phyloP scores from a whole-genome alignment of 2,329 filamentous ascomycete species.

The Ascochyta koolunga region DNA sequence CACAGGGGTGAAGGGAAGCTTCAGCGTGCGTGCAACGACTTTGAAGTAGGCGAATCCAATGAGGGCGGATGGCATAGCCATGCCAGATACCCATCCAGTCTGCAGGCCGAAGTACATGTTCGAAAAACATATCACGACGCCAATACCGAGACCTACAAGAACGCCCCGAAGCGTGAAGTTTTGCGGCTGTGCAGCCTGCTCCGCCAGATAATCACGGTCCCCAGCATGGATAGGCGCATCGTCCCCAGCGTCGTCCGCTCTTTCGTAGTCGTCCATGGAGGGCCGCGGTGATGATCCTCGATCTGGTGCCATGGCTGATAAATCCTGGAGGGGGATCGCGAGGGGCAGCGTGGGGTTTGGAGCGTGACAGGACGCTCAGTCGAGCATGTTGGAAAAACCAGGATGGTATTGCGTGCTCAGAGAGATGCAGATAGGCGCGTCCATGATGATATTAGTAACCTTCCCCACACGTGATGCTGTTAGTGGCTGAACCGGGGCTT shows the following conservation, averaged over 20 bases:
- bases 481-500: constrained; percentile 23
- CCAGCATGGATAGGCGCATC: constrained; percentile 21
- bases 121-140: constrained; percentile 89
- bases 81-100: constrained; percentile 81
- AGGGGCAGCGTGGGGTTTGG: constrained; percentile 24
- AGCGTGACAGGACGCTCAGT: constrained; percentile 4
- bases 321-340: constrained; percentile 26
- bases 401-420: constrained; percentile 28
- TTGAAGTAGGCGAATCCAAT: constrained; percentile 96
- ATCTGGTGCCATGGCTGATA: constrained; percentile 43
- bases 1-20: constrained; percentile 85
- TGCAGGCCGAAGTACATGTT: constrained; percentile 99
- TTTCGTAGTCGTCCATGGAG: constrained; percentile 27
- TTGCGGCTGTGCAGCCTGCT: constrained; percentile 53
- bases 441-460: constrained; percentile 28
- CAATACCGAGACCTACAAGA: constrained; percentile 79
- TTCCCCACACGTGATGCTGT: constrained; percentile 25
- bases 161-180: constrained; percentile 89
- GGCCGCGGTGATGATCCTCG: constrained; percentile 34
- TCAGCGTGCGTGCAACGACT: constrained; percentile 72
- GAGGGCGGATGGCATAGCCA: constrained; percentile 95
- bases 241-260: constrained; percentile 27
- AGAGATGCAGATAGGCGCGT: constrained; percentile 18
- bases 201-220: constrained; percentile 34
- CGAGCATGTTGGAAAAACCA: constrained; percentile 15